Evolutionary conservation across 805 yeast species (phyloP).

Genomic region (Ogataea corticis): DNA sequence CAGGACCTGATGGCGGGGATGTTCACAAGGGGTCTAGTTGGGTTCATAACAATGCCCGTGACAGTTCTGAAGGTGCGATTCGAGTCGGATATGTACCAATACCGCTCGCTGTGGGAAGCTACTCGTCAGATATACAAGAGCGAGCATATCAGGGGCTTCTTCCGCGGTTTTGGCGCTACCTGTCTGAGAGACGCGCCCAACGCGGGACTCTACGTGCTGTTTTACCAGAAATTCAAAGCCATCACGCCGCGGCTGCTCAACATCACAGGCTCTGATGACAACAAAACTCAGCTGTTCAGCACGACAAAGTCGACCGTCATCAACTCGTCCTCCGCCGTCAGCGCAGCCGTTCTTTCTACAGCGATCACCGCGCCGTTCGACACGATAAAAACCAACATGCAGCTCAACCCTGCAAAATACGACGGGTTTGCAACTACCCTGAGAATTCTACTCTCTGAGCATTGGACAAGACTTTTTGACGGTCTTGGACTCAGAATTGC

Average conservation of each 20-base stretch:
- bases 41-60: conserved; percentile 90
- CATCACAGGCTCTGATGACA: conserved; percentile 2
- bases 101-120: conserved; percentile 65
- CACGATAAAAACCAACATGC: conserved; percentile 89
- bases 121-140: conserved; percentile 49
- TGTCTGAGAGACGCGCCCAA: conserved; percentile 91
- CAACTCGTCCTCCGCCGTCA: conserved; percentile 74
- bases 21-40: conserved; percentile 75
- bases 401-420: conserved; percentile 57
- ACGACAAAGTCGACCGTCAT: conserved; percentile 45
- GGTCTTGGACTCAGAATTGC: conserved; percentile 80
- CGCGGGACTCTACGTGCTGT: conserved; percentile 87
- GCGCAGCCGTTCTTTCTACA: conserved; percentile 80
- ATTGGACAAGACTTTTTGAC: conserved; percentile 62
- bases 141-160: conserved; percentile 69
- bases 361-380: conserved; percentile 93
- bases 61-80: conserved; percentile 87
- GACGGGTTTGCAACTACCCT: conserved; percentile 43
- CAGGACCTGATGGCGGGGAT: conserved; percentile 81
- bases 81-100: conserved; percentile 77
- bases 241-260: conserved; percentile 46
- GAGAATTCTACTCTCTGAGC: conserved; percentile 45
- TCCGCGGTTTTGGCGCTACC: conserved; percentile 86
- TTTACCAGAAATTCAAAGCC: conserved; percentile 76
- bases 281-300: conserved; percentile 11